Conservation (phyloP, 352 stramenopile species). For the Globisporangium paroecandrum region DNA sequence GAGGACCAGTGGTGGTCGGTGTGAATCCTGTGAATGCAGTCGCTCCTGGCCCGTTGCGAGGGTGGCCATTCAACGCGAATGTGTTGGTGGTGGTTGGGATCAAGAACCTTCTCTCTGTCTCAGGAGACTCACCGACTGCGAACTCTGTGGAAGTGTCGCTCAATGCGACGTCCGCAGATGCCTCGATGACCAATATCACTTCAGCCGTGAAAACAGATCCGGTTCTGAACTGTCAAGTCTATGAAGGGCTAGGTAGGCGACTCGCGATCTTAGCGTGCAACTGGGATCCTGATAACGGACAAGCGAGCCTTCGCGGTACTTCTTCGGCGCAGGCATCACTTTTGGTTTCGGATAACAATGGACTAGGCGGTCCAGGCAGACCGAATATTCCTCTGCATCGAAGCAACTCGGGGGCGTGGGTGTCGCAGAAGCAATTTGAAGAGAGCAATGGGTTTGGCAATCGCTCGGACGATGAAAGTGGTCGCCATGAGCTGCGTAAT, state of each 20-base stretch:
- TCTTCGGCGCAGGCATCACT: not conserved
- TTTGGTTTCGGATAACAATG: slow-evolving; percentile 18
- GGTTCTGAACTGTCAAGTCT: slow-evolving; percentile 66
- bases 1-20: slow-evolving; percentile 17
- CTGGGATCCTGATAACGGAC: slow-evolving; percentile 76
- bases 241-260: slow-evolving; percentile 66
- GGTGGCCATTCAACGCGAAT: slow-evolving; percentile 72
- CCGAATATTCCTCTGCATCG: slow-evolving; percentile 42
- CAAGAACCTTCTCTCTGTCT: slow-evolving; percentile 51
- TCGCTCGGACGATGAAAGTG: slow-evolving; percentile 50
- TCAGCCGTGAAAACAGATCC: slow-evolving; percentile 61
- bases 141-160: slow-evolving; percentile 13
- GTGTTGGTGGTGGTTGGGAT: slow-evolving; percentile 59
- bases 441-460: slow-evolving; percentile 38
- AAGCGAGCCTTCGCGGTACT: slow-evolving; percentile 21
- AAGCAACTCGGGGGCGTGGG: slow-evolving; percentile 68
- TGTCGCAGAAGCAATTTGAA: slow-evolving; percentile 55
- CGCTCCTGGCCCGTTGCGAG: slow-evolving; percentile 41
- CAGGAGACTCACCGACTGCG: slow-evolving; percentile 19
- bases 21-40: slow-evolving; percentile 23
- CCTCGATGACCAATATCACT: slow-evolving; percentile 27
- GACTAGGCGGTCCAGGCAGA: slow-evolving; percentile 25
- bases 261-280: slow-evolving; percentile 75
- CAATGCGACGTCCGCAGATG: slow-evolving; percentile 16
- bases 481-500: slow-evolving; percentile 51